A percentile compares a stretch with the other conserved stretches of the same genome.
Evolutionary conservation across 2,329 filamentous ascomycete species (phyloP).

Genomic region (Aspergillus ochraceoroseus): DNA sequence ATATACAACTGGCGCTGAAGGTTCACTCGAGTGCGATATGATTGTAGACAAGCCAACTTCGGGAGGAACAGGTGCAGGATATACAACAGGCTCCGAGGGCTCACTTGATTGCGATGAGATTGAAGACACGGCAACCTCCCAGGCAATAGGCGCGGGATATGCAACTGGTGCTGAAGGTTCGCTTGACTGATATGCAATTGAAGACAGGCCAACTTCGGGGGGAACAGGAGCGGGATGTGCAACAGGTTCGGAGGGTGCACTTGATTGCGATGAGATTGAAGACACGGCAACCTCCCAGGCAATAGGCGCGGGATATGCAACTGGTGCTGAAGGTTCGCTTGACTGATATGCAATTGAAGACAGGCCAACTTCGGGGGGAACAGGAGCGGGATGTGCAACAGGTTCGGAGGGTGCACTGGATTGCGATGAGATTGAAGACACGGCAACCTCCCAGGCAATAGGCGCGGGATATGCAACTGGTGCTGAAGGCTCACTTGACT

Average conservation of each 20-base stretch:
- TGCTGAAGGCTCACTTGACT: not conserved
- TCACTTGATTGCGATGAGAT: too few species aligned
- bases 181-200: too few species aligned
- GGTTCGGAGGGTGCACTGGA: slow-evolving; percentile 5
- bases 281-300: slow-evolving; percentile 28
- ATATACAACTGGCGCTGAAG: slow-evolving; percentile 18
- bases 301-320: too few species aligned
- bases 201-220: too few species aligned
- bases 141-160: too few species aligned
- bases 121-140: too few species aligned
- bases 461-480: too few species aligned
- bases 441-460: slow-evolving; percentile 19
- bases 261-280: slow-evolving; percentile 20
- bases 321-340: not conserved
- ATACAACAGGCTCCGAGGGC: slow-evolving; percentile 20
- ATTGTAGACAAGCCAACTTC: slow-evolving; percentile 33
- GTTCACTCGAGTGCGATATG: slow-evolving; percentile 24
- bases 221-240: too few species aligned
- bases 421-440: slow-evolving; percentile 30
- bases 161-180: too few species aligned
- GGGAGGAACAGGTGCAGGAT: slow-evolving; percentile 15
- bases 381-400: too few species aligned
- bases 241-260: too few species aligned
- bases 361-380: slow-evolving; percentile 19
- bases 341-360: slow-evolving; percentile 9